Evolutionary conservation across 2,329 filamentous ascomycete genomes (phyloP), one percentile per base, ranked within the genome.

Genomic region (Penicillium janthinellum): DNA sequence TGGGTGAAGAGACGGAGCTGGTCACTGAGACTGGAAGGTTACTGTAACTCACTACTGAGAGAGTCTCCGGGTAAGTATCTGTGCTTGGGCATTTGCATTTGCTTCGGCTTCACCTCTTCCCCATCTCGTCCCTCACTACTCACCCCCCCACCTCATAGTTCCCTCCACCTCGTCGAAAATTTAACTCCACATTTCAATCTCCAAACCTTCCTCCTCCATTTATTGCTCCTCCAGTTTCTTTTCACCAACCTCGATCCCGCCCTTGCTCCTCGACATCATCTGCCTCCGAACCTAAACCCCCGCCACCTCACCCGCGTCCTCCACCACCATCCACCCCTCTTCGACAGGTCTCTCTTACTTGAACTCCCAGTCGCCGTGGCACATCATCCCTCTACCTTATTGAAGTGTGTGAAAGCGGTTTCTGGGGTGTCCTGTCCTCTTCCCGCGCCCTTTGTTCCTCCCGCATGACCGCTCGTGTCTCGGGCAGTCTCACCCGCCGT

Each of bases 391-490:
- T 39, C 42, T 35, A n/a, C 48, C 53, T 44, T 51, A 41, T 48
- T 39, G n/a, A 57, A 39, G 15, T 53, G 37, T 54, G 45, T 52
- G 35, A 59, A 41, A 56, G 52, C 58, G 17, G 53, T 31, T 44
- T 42, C 12, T 15, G 44, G 51, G 48, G 51, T 65, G 52, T 44
- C 41, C 41, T 68, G 59, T 58, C 58, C 42, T 59, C 58, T 56
- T 56, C 51, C 53, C 44, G 56, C 42, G 47, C 62, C 52, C 49
- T 55, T 60, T 56, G 53, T 60, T 62, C 58, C 39, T 66, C 65
- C 65, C 74, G 70, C 69, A 76, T 76, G 74, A 75, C 67, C 70
- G 72, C 71, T 75, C 67, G 61, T 68, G 70, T 71, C 69, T 64
- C 70, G 71, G 72, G 72, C 72, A 67, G 68, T 69, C 68, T 68